Percentiles rank a stretch among this genome's conserved stretches.
Conservation (phyloP, 306 rosid genomes). For the Lablab purpureus region DNA sequence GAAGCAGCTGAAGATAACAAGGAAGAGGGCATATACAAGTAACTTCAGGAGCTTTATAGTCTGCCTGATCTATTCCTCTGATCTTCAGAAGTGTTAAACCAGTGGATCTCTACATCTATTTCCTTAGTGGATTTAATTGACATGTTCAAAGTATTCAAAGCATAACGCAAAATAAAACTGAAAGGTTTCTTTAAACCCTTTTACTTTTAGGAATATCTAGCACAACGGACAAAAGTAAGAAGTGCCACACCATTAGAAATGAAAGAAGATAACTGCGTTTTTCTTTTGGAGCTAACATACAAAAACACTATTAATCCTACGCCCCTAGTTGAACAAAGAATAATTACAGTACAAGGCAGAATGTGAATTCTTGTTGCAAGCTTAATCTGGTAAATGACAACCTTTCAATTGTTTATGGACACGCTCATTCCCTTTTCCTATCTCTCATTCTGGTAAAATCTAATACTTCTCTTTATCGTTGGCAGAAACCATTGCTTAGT, state of each 20-base stretch:
- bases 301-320: slow-evolving; percentile 34
- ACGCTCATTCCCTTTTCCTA: not conserved
- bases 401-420: not conserved
- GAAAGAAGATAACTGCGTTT: slow-evolving; percentile 41
- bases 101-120: slow-evolving; percentile 48
- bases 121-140: slow-evolving; percentile 53
- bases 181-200: slow-evolving; percentile 8
- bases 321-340: not conserved
- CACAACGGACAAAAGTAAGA: slow-evolving; percentile 33
- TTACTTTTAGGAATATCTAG: slow-evolving; percentile 42
- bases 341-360: not conserved
- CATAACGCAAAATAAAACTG: slow-evolving; percentile 10
- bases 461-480: not conserved
- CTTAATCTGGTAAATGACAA: not conserved
- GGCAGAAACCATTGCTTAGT: not conserved
- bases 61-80: slow-evolving; percentile 53
- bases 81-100: slow-evolving; percentile 43
- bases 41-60: slow-evolving; percentile 56
- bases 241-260: slow-evolving; percentile 21
- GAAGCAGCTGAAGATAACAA: slow-evolving; percentile 45
- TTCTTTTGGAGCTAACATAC: slow-evolving; percentile 16
- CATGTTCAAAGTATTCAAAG: slow-evolving; percentile 16
- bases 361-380: not conserved
- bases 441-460: not conserved
- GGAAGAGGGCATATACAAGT: slow-evolving; percentile 37